Base-by-base conservation (phyloP, 78 protist species). In the Dictyostelium brefeldianum region DNA sequence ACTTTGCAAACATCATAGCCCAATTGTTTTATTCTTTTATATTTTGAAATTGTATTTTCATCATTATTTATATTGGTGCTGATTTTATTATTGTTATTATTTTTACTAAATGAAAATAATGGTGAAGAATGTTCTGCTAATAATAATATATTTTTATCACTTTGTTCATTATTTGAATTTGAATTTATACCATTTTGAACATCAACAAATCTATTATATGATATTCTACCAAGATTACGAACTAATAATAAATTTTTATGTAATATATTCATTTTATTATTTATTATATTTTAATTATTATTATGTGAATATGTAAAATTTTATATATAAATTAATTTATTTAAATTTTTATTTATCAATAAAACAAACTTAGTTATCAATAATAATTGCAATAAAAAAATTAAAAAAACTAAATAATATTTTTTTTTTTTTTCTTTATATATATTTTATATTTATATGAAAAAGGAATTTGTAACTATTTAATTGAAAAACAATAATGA, bases 141-240 rank as follows among this genome's bases (percentile, higher is more conserved):
- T 43, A 84, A 50, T 5, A 84, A 31, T 22, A 69, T 57, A 43
- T 84, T 84, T 10, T 84, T 71, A 12, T 27, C 53, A 36, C 43
- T 3, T 36, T 36, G 43, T 36, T 36, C 43, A 36, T 36, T 36
- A 36, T 20, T 51, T 65, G 10, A 71, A 50, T 54, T 71, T 15
- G 14, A 10, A 36, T 27, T 27, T 27, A 84, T 22, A 18, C 77
- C 54, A 36, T 74, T 54, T 47, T 84, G 81, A 5, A 84, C 75
- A 48, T 84, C 82, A 8, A 74, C 20, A 64, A 79, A 74, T 84
- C 81, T 71, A 6, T 41, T 4, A 47, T 84, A 84, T 41, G 81
- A 71, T 5, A 84, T n/a, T 62, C 91, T 84, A n/a, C 91, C 91
- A 22, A 84, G 46, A 51, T 84, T 84, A 46, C 91, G 73, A 31